Conservation (phyloP, 345 rosid species). For the Citrus hindsii region DNA sequence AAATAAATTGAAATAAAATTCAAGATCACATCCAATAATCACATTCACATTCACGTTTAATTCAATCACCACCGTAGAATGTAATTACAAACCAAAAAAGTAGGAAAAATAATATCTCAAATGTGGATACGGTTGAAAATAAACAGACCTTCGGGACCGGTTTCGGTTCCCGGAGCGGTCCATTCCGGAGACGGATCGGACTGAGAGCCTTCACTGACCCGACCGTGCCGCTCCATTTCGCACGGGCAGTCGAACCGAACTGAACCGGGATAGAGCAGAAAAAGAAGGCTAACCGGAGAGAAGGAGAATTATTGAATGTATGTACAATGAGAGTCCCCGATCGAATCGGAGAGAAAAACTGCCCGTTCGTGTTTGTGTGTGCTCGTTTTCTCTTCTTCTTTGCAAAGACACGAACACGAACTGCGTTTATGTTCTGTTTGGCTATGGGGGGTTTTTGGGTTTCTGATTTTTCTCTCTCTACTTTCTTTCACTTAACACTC, state of each 20-base stretch:
- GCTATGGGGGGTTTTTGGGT: background rate
- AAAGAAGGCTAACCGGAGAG: slow-evolving; percentile 5
- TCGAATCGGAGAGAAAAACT: slow-evolving; percentile 35
- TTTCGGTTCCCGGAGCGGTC: slow-evolving; percentile 51
- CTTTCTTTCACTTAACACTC: slow-evolving; percentile 8
- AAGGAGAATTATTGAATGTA: background rate
- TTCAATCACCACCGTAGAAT: background rate
- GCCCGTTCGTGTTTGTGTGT: background rate
- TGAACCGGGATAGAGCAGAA: background rate
- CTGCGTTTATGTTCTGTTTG: slow-evolving; percentile 3
- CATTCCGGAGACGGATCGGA: slow-evolving; percentile 75
- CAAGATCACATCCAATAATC: background rate
- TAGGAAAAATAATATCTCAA: slow-evolving; percentile 2
- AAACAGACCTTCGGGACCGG: slow-evolving; percentile 63
- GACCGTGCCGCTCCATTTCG: slow-evolving; percentile 66
- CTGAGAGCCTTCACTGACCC: slow-evolving; percentile 48
- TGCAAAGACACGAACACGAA: slow-evolving; percentile 6
- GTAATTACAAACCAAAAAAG: slow-evolving; percentile 24
- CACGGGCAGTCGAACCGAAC: slow-evolving; percentile 17
- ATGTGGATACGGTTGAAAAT: slow-evolving; percentile 15
- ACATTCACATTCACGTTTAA: slow-evolving; percentile 16
- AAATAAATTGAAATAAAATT: slow-evolving; percentile 6
- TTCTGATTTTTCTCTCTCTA: slow-evolving; percentile 9
- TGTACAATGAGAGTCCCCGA: slow-evolving; percentile 41
- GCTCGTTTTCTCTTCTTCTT: slow-evolving; percentile 21